Percentiles rank a stretch among this genome's conserved stretches.
phyloP scores from a whole-genome alignment of 768 basidiomycete species.

The Tulasnella calospora region DNA sequence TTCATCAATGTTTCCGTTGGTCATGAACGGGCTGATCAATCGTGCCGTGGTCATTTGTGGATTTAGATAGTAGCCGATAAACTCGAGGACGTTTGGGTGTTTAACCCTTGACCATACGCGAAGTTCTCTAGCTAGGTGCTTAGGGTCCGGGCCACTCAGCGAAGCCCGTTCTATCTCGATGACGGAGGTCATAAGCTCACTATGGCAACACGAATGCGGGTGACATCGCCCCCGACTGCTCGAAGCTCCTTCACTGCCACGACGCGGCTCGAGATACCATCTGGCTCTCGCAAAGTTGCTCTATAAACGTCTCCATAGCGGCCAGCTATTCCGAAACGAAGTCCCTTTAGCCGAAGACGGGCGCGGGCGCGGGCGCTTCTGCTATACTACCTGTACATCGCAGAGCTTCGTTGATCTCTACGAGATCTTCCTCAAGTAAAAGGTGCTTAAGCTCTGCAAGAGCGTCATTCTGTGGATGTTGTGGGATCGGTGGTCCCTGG shows the following conservation, averaged over 20 bases:
- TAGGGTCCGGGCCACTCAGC: background rate
- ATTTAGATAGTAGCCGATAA: background rate
- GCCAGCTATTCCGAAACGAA: background rate
- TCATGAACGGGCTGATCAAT: background rate
- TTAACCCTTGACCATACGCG: background rate
- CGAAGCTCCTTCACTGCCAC: background rate
- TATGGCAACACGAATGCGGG: background rate
- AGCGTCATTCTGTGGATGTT: background rate
- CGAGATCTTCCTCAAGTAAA: background rate
- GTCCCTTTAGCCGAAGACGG: background rate
- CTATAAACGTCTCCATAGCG: background rate
- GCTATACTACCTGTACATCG: background rate
- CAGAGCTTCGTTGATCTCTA: background rate
- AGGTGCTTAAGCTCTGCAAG: background rate
- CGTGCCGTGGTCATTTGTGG: background rate
- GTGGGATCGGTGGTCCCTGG: background rate
- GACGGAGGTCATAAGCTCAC: background rate
- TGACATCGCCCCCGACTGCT: background rate
- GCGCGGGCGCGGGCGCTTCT: background rate
- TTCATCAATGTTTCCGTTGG: background rate
- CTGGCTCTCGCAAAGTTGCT: background rate
- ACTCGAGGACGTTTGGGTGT: background rate
- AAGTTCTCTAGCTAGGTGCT: background rate
- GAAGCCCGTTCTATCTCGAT: no score
- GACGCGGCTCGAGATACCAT: background rate